Base-by-base conservation (phyloP, 2,329 filamentous ascomycete genomes). In the Nannizzia gypsea region DNA sequence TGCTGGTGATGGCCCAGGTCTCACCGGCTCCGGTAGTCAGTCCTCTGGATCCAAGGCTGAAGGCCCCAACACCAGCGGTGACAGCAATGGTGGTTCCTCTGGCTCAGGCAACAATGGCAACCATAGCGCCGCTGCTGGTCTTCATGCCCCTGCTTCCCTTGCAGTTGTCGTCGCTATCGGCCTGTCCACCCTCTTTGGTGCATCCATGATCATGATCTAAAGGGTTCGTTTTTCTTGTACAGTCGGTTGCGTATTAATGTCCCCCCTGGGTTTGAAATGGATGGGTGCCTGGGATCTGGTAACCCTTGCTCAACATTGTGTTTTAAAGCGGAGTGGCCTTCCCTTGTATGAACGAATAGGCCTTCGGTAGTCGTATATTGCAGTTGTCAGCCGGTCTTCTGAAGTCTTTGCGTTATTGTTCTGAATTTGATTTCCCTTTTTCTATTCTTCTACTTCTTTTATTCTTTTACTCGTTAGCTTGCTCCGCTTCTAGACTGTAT, bases 1-100 rank as follows among this genome's bases (percentile, higher is more conserved):
- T 66, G 81, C 83, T 52, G 83, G 83, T 56, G 74, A 72, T 40
- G 82, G 80, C 3, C 74, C 75, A 26, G 83, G 83, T 67, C 80
- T 86, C 64, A 63, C 60, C 11, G 83, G 83, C 54, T 9, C 50
- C 15, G 83, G 83, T 34, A 81, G 77, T 63, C 82, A 84, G 74
- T 75, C 77, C 61, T 72, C 81, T 36, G 82, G 82, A 58, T 76
- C 77, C 61, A 67, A 70, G 38, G 78, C 77, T 59, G 72, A 77
- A 55, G 74, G 71, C 31, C 79, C 77, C 61, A 77, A 81, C 34
- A 71, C 81, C 63, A 66, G 64, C 52, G 70, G 73, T 17, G 65
- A 66, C 36, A 61, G 66, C 22, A 70, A 69, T 20, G 63, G n/a
- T 15, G 50, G 31, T n/a, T 22, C 57, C 15, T 22, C 38, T n/a